phyloP scores from a whole-genome alignment of 177 flowering plant genomes.

The Vitis hybrid region DNA sequence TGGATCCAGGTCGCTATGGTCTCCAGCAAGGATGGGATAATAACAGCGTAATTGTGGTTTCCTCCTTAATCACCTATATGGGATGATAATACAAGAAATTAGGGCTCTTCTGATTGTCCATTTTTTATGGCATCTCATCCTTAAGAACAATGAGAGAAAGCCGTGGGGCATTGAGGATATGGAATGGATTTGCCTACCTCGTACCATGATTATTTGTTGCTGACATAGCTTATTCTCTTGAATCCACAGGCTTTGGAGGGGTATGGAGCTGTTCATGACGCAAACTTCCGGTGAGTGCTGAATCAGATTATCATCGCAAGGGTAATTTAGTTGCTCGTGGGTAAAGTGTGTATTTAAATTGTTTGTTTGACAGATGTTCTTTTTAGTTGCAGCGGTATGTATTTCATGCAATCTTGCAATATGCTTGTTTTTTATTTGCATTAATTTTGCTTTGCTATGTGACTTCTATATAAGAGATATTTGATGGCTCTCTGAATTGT shows the following conservation, averaged over 20 bases:
- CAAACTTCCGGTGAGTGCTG: conserved; percentile 84
- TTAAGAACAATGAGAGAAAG: conserved; percentile 68
- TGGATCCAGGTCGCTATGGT: conserved; percentile 98
- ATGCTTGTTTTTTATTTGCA: conserved; percentile 5
- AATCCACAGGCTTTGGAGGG: conserved; percentile 99
- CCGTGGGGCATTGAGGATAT: conserved; percentile 85
- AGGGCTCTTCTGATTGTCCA: conserved; percentile 81
- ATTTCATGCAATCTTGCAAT: neutral
- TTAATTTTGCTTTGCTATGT: neutral
- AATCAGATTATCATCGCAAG: conserved; percentile 11
- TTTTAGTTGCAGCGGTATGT: neutral
- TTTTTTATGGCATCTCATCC: conserved; percentile 70
- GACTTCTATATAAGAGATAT: neutral
- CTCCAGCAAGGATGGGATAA: conserved; percentile 99
- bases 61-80: conserved; percentile 87
- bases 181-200: conserved; percentile 90
- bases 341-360: conserved; percentile 4
- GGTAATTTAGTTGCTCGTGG: conserved; percentile 5
- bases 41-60: conserved; percentile 99
- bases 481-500: neutral
- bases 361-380: conserved; percentile 7
- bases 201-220: conserved; percentile 76
- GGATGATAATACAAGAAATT: conserved; percentile 82
- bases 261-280: conserved; percentile 83
- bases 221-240: conserved; percentile 99